phyloP scores from a whole-genome alignment of 2,329 filamentous ascomycete species.

The Pyrenophora tritici-repentis region DNA sequence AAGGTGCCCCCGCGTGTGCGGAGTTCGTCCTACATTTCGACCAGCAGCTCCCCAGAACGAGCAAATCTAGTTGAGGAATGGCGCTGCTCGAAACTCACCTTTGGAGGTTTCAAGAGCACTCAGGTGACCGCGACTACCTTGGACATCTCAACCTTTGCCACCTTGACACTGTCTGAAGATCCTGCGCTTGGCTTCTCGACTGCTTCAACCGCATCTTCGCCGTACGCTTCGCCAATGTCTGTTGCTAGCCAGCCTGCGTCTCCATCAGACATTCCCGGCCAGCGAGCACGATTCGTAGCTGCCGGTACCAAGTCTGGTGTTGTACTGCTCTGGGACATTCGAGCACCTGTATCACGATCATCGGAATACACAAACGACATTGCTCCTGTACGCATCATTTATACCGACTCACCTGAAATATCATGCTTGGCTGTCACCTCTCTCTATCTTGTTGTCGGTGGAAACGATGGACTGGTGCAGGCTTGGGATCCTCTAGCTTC shows the following conservation, averaged over 20 bases:
- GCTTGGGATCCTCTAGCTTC: slow-evolving; percentile 96
- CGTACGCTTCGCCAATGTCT: slow-evolving; percentile 59
- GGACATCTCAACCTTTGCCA: slow-evolving; percentile 75
- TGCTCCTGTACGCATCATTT: slow-evolving; percentile 76
- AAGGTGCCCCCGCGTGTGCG: slow-evolving; percentile 29
- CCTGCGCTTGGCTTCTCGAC: slow-evolving; percentile 67
- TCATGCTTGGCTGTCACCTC: slow-evolving; percentile 82
- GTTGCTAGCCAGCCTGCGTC: slow-evolving; percentile 52
- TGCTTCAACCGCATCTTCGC: slow-evolving; percentile 59
- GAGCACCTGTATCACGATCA: slow-evolving; percentile 64
- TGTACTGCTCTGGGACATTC: slow-evolving; percentile 85
- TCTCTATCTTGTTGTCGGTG: slow-evolving; percentile 88
- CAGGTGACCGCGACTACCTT: slow-evolving; percentile 72
- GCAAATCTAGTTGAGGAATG: slow-evolving; percentile 62
- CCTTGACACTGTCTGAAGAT: slow-evolving; percentile 77
- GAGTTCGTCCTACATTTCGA: slow-evolving; percentile 41
- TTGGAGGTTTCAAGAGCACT: slow-evolving; percentile 63
- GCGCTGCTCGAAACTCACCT: slow-evolving; percentile 64
- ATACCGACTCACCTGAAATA: slow-evolving; percentile 88
- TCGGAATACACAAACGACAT: slow-evolving; percentile 63
- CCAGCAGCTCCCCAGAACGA: slow-evolving; percentile 47
- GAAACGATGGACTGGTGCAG: slow-evolving; percentile 92
- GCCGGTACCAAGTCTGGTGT: slow-evolving; percentile 78
- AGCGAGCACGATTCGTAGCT: slow-evolving; percentile 78
- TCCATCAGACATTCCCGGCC: slow-evolving; percentile 75